A percentile compares a stretch with the other conserved stretches of the same genome.
Evolutionary conservation across 2,329 filamentous ascomycete species (phyloP).

Genomic region (Ciborinia camelliae): DNA sequence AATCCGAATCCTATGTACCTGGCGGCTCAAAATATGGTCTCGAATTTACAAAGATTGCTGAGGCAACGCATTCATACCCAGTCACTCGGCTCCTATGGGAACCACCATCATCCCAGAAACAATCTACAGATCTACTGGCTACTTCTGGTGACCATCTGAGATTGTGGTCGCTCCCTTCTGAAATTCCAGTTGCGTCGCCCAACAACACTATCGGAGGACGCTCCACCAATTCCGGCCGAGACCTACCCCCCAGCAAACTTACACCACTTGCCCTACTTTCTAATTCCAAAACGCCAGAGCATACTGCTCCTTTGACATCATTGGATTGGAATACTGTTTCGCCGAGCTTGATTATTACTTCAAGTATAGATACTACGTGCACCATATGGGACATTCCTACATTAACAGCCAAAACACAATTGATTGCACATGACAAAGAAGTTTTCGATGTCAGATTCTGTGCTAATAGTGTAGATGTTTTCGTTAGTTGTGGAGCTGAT

Average conservation of each 20-base stretch:
- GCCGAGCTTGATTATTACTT: slow-evolving; percentile 95
- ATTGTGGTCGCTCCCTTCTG: slow-evolving; percentile 84
- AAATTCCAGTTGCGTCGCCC: slow-evolving; percentile 51
- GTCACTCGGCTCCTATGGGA: slow-evolving; percentile 96
- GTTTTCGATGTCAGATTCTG: slow-evolving; percentile 98
- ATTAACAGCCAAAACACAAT: slow-evolving; percentile 92
- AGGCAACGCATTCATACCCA: slow-evolving; percentile 96
- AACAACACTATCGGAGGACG: slow-evolving; percentile 64
- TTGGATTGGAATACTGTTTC: slow-evolving; percentile 98
- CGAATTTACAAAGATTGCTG: slow-evolving; percentile 89
- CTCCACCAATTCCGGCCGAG: slow-evolving; percentile 56
- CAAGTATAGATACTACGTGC: slow-evolving; percentile 97
- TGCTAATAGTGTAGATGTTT: slow-evolving; percentile 96
- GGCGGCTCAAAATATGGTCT: slow-evolving; percentile 71
- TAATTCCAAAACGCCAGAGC: slow-evolving; percentile 97
- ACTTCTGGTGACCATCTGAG: slow-evolving; percentile 93
- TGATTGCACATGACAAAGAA: slow-evolving; percentile 98
- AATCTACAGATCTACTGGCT: slow-evolving; percentile 89
- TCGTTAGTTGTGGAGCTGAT: slow-evolving; percentile 95
- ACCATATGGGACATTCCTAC: slow-evolving; percentile 99
- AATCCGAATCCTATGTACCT: slow-evolving; percentile 64
- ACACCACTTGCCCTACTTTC: slow-evolving; percentile 90
- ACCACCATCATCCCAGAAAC: slow-evolving; percentile 89
- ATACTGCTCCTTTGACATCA: slow-evolving; percentile 93
- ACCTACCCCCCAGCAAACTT: slow-evolving; percentile 69